phyloP scores from a whole-genome alignment of 495 filamentous ascomycete species.

The Aspergillus cristatus region DNA sequence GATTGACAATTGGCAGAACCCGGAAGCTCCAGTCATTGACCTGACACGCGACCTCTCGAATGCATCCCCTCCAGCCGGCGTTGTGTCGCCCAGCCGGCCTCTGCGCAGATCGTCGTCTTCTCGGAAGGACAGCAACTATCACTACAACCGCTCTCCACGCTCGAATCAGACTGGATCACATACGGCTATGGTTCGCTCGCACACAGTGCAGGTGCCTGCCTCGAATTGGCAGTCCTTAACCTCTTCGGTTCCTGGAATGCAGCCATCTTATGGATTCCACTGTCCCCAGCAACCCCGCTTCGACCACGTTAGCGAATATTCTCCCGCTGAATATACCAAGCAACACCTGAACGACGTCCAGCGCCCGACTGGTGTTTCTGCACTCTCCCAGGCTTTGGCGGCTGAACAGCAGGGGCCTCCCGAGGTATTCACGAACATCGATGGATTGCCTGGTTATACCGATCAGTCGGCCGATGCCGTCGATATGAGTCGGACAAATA shows the following conservation, averaged over 20 bases:
- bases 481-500: slow-evolving; percentile 39
- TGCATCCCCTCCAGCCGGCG: slow-evolving; percentile 22
- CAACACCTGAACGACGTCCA: slow-evolving; percentile 25
- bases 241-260: slow-evolving; percentile 17
- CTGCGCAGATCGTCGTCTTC: slow-evolving; percentile 18
- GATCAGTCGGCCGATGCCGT: slow-evolving; percentile 19
- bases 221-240: slow-evolving; percentile 24
- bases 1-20: slow-evolving; percentile 43
- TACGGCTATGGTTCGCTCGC: slow-evolving; percentile 35
- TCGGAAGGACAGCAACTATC: slow-evolving; percentile 11
- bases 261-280: slow-evolving; percentile 26
- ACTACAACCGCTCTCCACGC: slow-evolving; percentile 3
- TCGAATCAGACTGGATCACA: slow-evolving; percentile 17
- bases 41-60: slow-evolving; percentile 28
- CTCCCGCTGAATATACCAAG: slow-evolving; percentile 33
- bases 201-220: slow-evolving; percentile 35
- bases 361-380: slow-evolving; percentile 16
- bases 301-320: slow-evolving; percentile 34
- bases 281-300: slow-evolving; percentile 21
- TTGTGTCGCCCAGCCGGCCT: slow-evolving; percentile 15
- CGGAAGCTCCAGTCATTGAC: slow-evolving; percentile 30
- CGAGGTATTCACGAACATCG: slow-evolving; percentile 8
- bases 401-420: slow-evolving; percentile 11
- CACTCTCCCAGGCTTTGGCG: slow-evolving; percentile 22
- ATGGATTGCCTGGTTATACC: slow-evolving; percentile 7